Conservation (phyloP, 192 early-diverging fungal genomes). For the Phycomyces nitens region DNA sequence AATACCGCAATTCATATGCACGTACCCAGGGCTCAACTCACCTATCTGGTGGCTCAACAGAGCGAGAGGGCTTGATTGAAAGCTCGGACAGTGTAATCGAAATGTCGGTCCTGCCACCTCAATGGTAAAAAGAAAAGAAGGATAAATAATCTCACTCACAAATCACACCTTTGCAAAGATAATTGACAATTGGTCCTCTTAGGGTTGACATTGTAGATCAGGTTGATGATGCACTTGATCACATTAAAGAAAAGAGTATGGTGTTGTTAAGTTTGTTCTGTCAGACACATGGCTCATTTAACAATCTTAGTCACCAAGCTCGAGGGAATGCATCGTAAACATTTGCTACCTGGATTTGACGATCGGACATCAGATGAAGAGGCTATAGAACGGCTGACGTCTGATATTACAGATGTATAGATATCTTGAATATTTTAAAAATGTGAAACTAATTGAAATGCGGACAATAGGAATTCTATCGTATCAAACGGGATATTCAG, state of each 20-base stretch:
- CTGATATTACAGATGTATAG: conserved; percentile 76
- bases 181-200: not conserved
- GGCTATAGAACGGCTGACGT: conserved; percentile 79
- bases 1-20: conserved; percentile 88
- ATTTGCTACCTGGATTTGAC: conserved; percentile 91
- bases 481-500: conserved; percentile 77
- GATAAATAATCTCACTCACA: not conserved
- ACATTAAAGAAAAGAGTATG: conserved; percentile 61
- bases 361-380: conserved; percentile 76
- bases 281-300: conserved; percentile 7
- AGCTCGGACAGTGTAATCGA: conserved; percentile 83
- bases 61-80: conserved; percentile 58
- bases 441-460: too few species aligned
- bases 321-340: conserved; percentile 80
- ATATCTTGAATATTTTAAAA: not conserved
- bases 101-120: conserved; percentile 83
- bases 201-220: conserved; percentile 93
- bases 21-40: conserved; percentile 44
- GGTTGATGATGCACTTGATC: conserved; percentile 65
- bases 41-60: conserved; percentile 17
- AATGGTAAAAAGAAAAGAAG: conserved; percentile 59
- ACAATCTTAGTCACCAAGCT: conserved; percentile 58
- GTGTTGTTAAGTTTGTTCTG: conserved; percentile 11
- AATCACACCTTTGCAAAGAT: too few species aligned
- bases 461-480: conserved; percentile 68